A percentile compares a stretch with the other conserved stretches of the same genome.
These are phyloP conservation scores for Tarenaya hassleriana DNA, from an alignment of 345 rosid genomes.

Conservation along the genomic window DNA sequence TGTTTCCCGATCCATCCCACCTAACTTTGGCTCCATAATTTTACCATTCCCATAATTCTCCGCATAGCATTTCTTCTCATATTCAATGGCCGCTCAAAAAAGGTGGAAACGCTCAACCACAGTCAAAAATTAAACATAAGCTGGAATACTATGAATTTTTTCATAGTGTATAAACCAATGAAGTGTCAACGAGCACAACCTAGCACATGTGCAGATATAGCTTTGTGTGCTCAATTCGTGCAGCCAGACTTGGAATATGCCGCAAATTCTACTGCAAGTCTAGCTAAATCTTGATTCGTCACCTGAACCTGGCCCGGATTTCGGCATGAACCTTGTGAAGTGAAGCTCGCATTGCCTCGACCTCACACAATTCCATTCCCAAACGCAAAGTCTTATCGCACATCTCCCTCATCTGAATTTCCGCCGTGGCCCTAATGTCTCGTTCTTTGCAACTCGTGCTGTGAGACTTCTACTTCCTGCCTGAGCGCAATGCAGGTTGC, in stretches of 20 bases:
- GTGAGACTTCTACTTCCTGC: slow-evolving; percentile 84
- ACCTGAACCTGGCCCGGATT: slow-evolving; percentile 54
- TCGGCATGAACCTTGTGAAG: slow-evolving; percentile 57
- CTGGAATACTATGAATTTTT: no score
- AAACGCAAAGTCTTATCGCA: slow-evolving; percentile 59
- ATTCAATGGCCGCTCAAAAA: slow-evolving; percentile 74
- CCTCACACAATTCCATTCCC: slow-evolving; percentile 61
- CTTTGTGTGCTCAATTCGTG: slow-evolving; percentile 69
- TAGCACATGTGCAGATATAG: slow-evolving; percentile 87
- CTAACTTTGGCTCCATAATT: slow-evolving; percentile 83
- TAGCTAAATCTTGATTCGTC: slow-evolving; percentile 66
- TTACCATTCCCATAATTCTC: slow-evolving; percentile 92
- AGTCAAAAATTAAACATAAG: background rate
- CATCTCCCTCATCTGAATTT: slow-evolving; percentile 78
- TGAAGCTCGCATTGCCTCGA: slow-evolving; percentile 59
- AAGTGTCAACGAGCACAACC: slow-evolving; percentile 42
- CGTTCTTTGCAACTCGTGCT: slow-evolving; percentile 69
- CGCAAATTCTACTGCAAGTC: slow-evolving; percentile 64
- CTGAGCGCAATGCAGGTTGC: slow-evolving; percentile 90
- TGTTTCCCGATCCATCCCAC: slow-evolving; percentile 86
- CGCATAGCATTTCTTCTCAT: slow-evolving; percentile 95
- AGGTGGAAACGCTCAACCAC: slow-evolving; percentile 12
- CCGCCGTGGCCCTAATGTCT: slow-evolving; percentile 60
- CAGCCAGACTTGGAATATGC: slow-evolving; percentile 62
- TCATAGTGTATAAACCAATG: slow-evolving; percentile 4